Evolutionary conservation across 2,329 filamentous ascomycete genomes (phyloP).

Genomic region (Neofusicoccum kwambonambiense): DNA sequence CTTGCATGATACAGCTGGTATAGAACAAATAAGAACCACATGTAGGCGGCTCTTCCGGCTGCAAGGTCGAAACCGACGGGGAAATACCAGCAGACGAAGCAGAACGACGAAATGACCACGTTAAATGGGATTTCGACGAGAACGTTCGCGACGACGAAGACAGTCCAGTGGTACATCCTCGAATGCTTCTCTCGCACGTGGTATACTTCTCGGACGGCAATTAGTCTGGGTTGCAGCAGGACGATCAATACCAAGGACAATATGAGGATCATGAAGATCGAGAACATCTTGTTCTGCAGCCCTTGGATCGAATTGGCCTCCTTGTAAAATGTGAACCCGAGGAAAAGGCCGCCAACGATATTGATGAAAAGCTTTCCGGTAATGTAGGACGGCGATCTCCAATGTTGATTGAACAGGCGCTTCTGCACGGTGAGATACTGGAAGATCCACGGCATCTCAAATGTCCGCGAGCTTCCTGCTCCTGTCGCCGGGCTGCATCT

Average conservation of each 20-base stretch:
- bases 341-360: constrained; percentile 30
- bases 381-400: constrained; percentile 46
- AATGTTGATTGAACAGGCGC: constrained; percentile 48
- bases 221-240: constrained; percentile 59
- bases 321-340: constrained; percentile 46
- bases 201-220: constrained; percentile 58
- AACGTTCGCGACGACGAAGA: constrained; percentile 70
- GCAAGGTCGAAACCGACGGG: constrained; percentile 39
- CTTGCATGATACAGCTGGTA: constrained; percentile 71
- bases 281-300: constrained; percentile 48
- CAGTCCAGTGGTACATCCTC: constrained; percentile 74
- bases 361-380: constrained; percentile 32
- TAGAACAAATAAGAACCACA: constrained; percentile 63
- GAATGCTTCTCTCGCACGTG: constrained; percentile 61
- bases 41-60: constrained; percentile 60
- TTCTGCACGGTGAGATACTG: constrained; percentile 36
- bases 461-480: constrained; percentile 33
- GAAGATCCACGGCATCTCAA: constrained; percentile 40
- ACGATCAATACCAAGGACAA: constrained; percentile 48
- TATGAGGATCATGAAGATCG: constrained; percentile 51
- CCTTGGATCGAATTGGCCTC: constrained; percentile 38
- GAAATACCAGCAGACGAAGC: constrained; percentile 69
- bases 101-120: constrained; percentile 60
- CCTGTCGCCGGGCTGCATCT: constrained; percentile 28
- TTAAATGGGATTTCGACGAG: constrained; percentile 70